Evolutionary conservation across 169 alveolate species (phyloP).

Genomic region (Plasmodium sp.): DNA sequence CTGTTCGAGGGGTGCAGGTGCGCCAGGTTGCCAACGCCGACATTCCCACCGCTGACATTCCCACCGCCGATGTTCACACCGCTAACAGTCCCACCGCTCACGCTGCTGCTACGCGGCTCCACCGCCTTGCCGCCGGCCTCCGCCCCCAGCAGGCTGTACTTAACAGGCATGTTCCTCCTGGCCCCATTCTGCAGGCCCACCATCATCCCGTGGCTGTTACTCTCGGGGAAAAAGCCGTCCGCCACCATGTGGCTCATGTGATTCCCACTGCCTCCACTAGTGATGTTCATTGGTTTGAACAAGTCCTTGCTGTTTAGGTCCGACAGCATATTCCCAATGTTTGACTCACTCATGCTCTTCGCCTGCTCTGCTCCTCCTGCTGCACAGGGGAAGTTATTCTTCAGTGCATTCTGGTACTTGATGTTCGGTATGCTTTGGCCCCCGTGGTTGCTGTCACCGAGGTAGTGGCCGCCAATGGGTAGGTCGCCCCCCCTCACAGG

Average conservation of each 20-base stretch:
- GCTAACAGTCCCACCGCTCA: neutral
- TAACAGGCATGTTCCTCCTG: neutral
- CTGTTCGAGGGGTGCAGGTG: neutral
- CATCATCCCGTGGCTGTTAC: neutral
- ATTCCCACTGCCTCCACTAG: neutral
- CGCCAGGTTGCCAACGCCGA: neutral
- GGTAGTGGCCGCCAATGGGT: neutral
- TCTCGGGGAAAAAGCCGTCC: neutral
- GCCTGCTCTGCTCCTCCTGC: neutral
- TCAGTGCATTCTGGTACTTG: neutral
- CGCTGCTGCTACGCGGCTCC: neutral
- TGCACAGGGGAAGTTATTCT: neutral
- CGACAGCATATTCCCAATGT: conserved; percentile 3
- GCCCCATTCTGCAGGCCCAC: neutral
- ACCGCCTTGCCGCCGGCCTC: neutral
- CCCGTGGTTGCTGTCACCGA: neutral
- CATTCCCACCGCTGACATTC: neutral
- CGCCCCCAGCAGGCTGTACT: neutral
- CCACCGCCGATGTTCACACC: neutral
- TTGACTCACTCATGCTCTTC: conserved; percentile 45
- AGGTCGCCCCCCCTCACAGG: neutral
- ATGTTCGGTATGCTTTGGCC: neutral
- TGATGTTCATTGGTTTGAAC: neutral
- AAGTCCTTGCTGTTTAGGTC: conserved; percentile 3
- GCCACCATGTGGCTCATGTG: neutral